These are phyloP conservation scores for Rostrohypoxylon terebratum DNA, from an alignment of 495 filamentous ascomycete genomes.

Conservation along the genomic window DNA sequence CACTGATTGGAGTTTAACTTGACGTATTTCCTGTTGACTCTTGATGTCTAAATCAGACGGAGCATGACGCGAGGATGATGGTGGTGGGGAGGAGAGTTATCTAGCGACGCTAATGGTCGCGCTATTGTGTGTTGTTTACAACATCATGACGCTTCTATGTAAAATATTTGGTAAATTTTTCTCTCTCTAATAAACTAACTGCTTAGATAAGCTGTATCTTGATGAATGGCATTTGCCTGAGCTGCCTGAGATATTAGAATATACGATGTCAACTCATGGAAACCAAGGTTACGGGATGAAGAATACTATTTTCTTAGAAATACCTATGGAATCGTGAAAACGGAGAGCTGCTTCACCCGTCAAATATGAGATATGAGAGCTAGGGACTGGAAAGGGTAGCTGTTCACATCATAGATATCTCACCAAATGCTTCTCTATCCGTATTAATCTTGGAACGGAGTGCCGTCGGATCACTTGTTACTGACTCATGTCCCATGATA, in stretches of 20 bases:
- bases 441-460: neutral
- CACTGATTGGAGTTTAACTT: constrained; percentile 6
- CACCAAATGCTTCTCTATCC: neutral
- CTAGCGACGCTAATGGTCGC: neutral
- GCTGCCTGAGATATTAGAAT: no score
- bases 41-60: neutral
- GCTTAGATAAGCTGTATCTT: no score
- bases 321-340: neutral
- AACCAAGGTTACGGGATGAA: no score
- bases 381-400: neutral
- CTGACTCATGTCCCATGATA: neutral
- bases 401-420: neutral
- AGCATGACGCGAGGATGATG: constrained; percentile 24
- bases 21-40: constrained; percentile 1
- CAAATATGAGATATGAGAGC: neutral
- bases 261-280: no score
- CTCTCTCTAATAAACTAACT: neutral
- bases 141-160: constrained; percentile 1
- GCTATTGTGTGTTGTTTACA: neutral
- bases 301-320: neutral
- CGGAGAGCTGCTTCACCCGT: neutral
- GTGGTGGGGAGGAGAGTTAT: neutral
- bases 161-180: neutral
- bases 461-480: neutral
- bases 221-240: no score